Base-by-base conservation (phyloP, 2,329 filamentous ascomycete species). In the Elsinoe perseae region DNA sequence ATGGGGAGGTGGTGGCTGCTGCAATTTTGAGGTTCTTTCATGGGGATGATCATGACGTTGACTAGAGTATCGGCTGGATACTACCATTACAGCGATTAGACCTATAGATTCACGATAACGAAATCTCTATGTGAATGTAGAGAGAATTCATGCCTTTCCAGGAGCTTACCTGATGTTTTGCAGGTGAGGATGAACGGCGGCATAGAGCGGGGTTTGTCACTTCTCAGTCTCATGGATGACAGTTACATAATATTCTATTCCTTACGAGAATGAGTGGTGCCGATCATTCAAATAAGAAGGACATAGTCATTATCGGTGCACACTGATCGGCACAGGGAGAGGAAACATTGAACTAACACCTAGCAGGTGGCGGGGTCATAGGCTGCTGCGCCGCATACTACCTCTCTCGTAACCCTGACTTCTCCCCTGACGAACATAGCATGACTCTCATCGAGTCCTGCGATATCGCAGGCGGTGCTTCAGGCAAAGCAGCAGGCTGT, bases 1-100 rank as follows among this genome's bases (percentile, higher is more conserved):
- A 74, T 63, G 70, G 72, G 0, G 61, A 70, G 10, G 59, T 70
- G 23, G 69, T 73, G 54, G 70, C 70, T 1, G 65, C 63, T 21
- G 70, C 69, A 7, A 68, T 73, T 50, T 58, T 72, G 63, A 63
- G 77, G 56, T 69, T 80, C 53, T 80, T 80, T 59, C 69, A 74
- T 53, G 73, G 70, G 44, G 77, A 79, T 40, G 73, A 80, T 58
- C 73, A 76, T 53, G 67, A 67, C 38, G 68, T 75, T 52, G 48
- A 52, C 38, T 52, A 20, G 25, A 32, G 20, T 28, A 82, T n/a
- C n/a, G 0, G 69, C 76, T 2, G 80, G 16, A 7, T 10, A 18
- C 9, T 18, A 18, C 20, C 7, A 8, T 8, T 34, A 34, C 7
- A 8, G 30, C 8, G 8, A 34, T 34, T 7, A 7, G 14, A 8